Evolutionary conservation across 2,329 filamentous ascomycete genomes (phyloP).

Genomic region (Blumeria graminis): DNA sequence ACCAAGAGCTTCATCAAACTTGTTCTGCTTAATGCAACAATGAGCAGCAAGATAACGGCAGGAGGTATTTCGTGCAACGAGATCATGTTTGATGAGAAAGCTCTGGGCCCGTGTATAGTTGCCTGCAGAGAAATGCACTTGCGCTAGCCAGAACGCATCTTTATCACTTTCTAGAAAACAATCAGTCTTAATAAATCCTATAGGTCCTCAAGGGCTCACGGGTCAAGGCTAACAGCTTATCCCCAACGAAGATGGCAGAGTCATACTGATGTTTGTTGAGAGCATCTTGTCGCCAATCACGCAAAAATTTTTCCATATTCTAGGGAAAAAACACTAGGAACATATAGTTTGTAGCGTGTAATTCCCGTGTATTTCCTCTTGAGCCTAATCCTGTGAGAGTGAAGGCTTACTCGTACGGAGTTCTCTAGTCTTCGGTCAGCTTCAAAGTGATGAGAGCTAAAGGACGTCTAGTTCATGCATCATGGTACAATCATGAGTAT

Average conservation of each 20-base stretch:
- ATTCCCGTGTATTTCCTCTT: no score
- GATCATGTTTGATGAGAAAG: conserved; percentile 62
- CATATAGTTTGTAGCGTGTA: no score
- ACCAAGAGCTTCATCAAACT: conserved; percentile 68
- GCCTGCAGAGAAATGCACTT: conserved; percentile 85
- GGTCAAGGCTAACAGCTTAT: conserved; percentile 86
- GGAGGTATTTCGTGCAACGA: conserved; percentile 57
- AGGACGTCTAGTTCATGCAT: no score
- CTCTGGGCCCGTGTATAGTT: conserved; percentile 84
- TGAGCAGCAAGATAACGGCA: conserved; percentile 85
- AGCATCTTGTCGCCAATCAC: conserved; percentile 86
- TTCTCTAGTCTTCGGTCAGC: no score
- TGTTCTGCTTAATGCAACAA: conserved; percentile 77
- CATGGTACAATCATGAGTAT: no score
- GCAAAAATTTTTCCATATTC: conserved; percentile 73
- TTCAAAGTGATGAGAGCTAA: no score
- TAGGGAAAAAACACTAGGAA: no score
- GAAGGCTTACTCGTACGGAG: no score
- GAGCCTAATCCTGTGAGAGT: no score
- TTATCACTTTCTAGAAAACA: conserved; percentile 53
- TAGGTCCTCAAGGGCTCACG: conserved; percentile 28
- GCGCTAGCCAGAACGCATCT: conserved; percentile 94
- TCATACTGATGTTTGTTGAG: conserved; percentile 92
- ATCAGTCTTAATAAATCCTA: not conserved
- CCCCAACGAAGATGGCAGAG: conserved; percentile 85